These are phyloP conservation scores for Calonectria pteridis DNA, from an alignment of 2,329 filamentous ascomycete genomes.

Conservation along the genomic window DNA sequence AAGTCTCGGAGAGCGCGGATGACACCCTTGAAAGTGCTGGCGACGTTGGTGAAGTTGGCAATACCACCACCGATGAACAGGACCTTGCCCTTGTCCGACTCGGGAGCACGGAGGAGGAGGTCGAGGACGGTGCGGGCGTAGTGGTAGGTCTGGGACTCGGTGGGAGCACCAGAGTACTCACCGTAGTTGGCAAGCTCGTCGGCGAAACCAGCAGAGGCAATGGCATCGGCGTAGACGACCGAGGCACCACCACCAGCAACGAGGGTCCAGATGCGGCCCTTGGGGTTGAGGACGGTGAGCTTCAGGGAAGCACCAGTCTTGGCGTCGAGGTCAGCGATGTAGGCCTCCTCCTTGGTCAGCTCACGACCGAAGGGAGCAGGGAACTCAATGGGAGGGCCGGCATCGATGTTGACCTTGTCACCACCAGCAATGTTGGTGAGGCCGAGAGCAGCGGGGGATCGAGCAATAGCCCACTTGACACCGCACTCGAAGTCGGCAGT, in stretches of 20 bases:
- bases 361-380: conserved; percentile 99
- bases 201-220: conserved; percentile 94
- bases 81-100: conserved; percentile 91
- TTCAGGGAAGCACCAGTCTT: conserved; percentile 99
- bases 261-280: conserved; percentile 96
- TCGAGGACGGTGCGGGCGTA: conserved; percentile 97
- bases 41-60: conserved; percentile 99
- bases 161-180: conserved; percentile 99
- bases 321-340: conserved; percentile 98
- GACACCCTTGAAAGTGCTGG: conserved; percentile 99
- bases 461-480: conserved; percentile 98
- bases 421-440: conserved; percentile 76
- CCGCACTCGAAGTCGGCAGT: conserved; percentile 99
- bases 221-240: conserved; percentile 98
- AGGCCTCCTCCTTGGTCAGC: conserved; percentile 98
- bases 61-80: conserved; percentile 99
- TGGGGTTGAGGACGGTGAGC: conserved; percentile 93
- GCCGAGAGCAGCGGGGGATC: conserved; percentile 89
- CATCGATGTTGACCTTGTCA: conserved; percentile 91
- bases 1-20: conserved; percentile 96
- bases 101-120: conserved; percentile 93
- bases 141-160: conserved; percentile 99
- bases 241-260: conserved; percentile 99
- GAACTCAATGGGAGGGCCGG: conserved; percentile 98
- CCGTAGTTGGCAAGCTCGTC: conserved; percentile 99